Evolutionary conservation across 441 rosid genomes (phyloP).

Genomic region (Populus hybrid): DNA sequence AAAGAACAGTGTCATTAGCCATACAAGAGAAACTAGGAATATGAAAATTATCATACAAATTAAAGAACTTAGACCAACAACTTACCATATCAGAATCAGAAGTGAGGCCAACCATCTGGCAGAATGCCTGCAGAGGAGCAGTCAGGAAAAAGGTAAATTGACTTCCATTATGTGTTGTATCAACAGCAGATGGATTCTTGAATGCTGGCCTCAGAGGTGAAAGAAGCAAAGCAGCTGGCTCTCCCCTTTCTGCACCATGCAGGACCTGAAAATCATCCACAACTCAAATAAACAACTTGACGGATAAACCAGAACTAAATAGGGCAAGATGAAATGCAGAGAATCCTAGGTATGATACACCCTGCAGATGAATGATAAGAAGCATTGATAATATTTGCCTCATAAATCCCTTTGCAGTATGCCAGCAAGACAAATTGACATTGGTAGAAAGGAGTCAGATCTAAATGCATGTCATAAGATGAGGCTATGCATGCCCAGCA

Average conservation of each 20-base stretch:
- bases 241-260: slow-evolving; percentile 90
- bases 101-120: slow-evolving; percentile 68
- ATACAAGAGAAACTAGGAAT: slow-evolving; percentile 13
- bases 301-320: slow-evolving; percentile 3
- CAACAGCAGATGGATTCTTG: slow-evolving; percentile 40
- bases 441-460: neutral
- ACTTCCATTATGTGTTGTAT: slow-evolving; percentile 50
- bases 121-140: slow-evolving; percentile 82
- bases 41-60: neutral
- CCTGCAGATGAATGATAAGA: neutral
- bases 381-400: neutral
- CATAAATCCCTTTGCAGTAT: neutral
- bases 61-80: slow-evolving; percentile 14
- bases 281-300: slow-evolving; percentile 16
- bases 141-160: slow-evolving; percentile 92
- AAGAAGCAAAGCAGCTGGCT: slow-evolving; percentile 78
- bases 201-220: slow-evolving; percentile 69
- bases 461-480: neutral
- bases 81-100: slow-evolving; percentile 53
- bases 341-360: neutral
- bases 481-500: neutral
- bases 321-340: neutral
- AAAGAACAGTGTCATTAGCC: slow-evolving; percentile 14
- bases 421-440: neutral
- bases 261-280: slow-evolving; percentile 50